These are phyloP conservation scores for Suhomyces canberraensis DNA, from an alignment of 805 yeast species.

Conservation along the genomic window DNA sequence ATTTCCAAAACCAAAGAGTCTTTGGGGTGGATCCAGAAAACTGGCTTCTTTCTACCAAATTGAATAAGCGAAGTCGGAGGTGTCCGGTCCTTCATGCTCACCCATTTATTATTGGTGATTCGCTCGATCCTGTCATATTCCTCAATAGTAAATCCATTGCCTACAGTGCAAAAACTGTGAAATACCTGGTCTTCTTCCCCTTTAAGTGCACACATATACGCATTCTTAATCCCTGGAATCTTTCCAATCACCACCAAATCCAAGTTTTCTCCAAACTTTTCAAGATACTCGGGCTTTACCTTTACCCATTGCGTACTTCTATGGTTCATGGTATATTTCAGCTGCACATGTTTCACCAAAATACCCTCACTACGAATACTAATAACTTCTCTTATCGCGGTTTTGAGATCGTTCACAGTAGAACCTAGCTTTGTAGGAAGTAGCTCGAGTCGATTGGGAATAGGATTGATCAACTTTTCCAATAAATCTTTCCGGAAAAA, in stretches of 20 bases:
- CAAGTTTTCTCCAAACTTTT: slow-evolving; percentile 80
- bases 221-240: slow-evolving; percentile 65
- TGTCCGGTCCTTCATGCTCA: slow-evolving; percentile 28
- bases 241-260: slow-evolving; percentile 81
- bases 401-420: slow-evolving; percentile 51
- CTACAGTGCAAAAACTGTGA: slow-evolving; percentile 71
- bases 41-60: slow-evolving; percentile 64
- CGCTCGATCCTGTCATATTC: slow-evolving; percentile 61
- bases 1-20: slow-evolving; percentile 79
- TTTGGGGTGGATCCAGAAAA: slow-evolving; percentile 75
- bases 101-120: slow-evolving; percentile 62
- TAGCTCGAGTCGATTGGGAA: slow-evolving; percentile 49
- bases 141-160: slow-evolving; percentile 73
- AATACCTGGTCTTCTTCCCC: slow-evolving; percentile 43
- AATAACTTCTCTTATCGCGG: slow-evolving; percentile 56
- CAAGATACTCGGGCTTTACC: slow-evolving; percentile 86
- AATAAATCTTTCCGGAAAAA: slow-evolving; percentile 54
- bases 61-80: slow-evolving; percentile 44
- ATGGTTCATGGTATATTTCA: slow-evolving; percentile 59
- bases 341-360: slow-evolving; percentile 61
- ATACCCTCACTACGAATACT: slow-evolving; percentile 74
- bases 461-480: slow-evolving; percentile 41
- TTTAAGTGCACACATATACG: slow-evolving; percentile 72
- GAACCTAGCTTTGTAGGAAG: slow-evolving; percentile 39
- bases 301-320: slow-evolving; percentile 76